Base-by-base conservation (phyloP, 306 rosid genomes). In the Trichosanthes truncata region DNA sequence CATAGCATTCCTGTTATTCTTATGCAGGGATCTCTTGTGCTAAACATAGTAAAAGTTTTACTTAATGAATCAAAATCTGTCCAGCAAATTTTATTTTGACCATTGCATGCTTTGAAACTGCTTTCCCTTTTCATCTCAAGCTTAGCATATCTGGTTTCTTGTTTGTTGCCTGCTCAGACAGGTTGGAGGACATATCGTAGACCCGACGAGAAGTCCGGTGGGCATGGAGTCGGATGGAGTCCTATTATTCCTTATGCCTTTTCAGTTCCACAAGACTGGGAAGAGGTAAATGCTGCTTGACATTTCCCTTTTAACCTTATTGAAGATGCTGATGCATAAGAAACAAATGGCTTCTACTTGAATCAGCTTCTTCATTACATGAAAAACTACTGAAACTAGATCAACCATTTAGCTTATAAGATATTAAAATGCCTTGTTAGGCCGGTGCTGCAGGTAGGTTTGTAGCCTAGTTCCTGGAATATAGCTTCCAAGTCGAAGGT, bases 151-250 rank as follows among this genome's bases (percentile, higher is more conserved):
- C 41, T 48, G 60, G 78, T 73, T 73, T 73, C 38, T 40, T 26
- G 88, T 49, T 79, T 77, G 79, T 52, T 83, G 78, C 85, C 80
- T 91, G 89, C 90, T 87, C 93, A 95, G 99, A 89, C 93, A 95
- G 97, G 99, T 82, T 95, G 99, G 99, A 95, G 99, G 88, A 93
- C 99, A 25, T 95, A 95, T 85, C 97, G 93, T 61, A 89, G 99
- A 86, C 97, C 98, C 3, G 99, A 95, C 82, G 99, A 93, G 79
- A 95, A 95, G 82, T 95, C 99, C 3, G 99, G 99, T 81, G 99
- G 99, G 81, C 97, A 95, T 77, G 99, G 99, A 38, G 97, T 95
- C 75, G 99, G 99, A 78, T 95, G 99, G 99, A 95, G 99, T 87
- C 99, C 99, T 67, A 95, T 95, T 76, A 95, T 95, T 76, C 99